Conservation (phyloP, 306 rosid species). For the Amphicarpaea edgeworthii region DNA sequence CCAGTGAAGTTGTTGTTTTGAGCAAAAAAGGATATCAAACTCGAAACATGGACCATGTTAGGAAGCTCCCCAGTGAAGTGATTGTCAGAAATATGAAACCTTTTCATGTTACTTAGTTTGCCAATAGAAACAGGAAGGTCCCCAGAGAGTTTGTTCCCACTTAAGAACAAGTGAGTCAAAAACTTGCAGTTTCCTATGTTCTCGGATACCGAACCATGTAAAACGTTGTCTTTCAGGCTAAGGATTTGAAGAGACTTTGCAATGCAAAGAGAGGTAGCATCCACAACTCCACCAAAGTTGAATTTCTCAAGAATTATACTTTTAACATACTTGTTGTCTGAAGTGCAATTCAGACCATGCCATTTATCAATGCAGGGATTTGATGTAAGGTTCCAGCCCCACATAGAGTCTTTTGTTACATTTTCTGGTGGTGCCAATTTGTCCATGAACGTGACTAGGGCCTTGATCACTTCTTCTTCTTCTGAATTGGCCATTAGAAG, state of each 20-base stretch:
- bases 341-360: conserved; percentile 58
- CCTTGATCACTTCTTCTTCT: conserved; percentile 53
- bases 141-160: conserved; percentile 59
- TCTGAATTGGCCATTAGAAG: conserved; percentile 48
- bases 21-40: conserved; percentile 59
- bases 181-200: conserved; percentile 56
- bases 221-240: conserved; percentile 50
- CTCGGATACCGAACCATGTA: conserved; percentile 52
- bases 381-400: conserved; percentile 71
- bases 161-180: conserved; percentile 59
- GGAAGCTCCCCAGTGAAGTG: conserved; percentile 65
- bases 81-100: conserved; percentile 56
- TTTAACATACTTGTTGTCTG: conserved; percentile 40
- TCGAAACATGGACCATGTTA: conserved; percentile 50
- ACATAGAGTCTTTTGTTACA: conserved; percentile 30
- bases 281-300: conserved; percentile 51
- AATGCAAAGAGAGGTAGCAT: conserved; percentile 55
- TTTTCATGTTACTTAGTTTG: conserved; percentile 50
- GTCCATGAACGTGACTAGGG: conserved; percentile 63
- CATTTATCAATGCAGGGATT: conserved; percentile 68
- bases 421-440: conserved; percentile 60
- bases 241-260: conserved; percentile 45
- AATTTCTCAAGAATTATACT: conserved; percentile 50
- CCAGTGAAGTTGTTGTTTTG: conserved; percentile 62
- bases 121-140: conserved; percentile 58